Percentiles rank a stretch among this genome's conserved stretches.
These are phyloP conservation scores for Lactuca sativa DNA, from an alignment of 129 eudicot genomes.

Conservation along the genomic window DNA sequence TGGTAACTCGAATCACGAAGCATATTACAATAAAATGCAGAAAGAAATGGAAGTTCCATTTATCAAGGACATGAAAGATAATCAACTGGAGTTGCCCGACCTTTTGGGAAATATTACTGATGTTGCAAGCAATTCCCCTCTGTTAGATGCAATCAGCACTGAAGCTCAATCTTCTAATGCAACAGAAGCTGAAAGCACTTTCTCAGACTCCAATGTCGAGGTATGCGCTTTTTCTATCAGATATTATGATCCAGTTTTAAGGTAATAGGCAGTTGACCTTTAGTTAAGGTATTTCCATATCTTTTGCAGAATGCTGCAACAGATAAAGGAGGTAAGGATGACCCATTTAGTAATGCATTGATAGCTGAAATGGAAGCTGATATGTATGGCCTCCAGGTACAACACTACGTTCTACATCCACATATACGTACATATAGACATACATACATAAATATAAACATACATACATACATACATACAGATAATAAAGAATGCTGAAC, in stretches of 20 bases:
- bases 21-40: constrained; percentile 28
- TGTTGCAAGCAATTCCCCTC: constrained; percentile 21
- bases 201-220: constrained; percentile 44
- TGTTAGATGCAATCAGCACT: constrained; percentile 30
- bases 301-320: constrained; percentile 50
- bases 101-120: constrained; percentile 29
- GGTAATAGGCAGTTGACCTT: constrained; percentile 12
- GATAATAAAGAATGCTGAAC: constrained; percentile 90
- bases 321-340: constrained; percentile 44
- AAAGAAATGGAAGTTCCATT: constrained; percentile 22
- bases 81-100: constrained; percentile 38
- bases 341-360: constrained; percentile 54
- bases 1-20: constrained; percentile 21
- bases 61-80: constrained; percentile 28
- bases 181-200: constrained; percentile 37
- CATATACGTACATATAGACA: neutral
- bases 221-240: constrained; percentile 29
- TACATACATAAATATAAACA: neutral
- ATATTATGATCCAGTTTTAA: constrained; percentile 10
- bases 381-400: constrained; percentile 76
- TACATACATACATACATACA: constrained; percentile 21
- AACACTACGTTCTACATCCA: neutral
- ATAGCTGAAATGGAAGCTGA: constrained; percentile 92
- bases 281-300: constrained; percentile 23
- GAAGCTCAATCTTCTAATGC: constrained; percentile 33